phyloP scores from a whole-genome alignment of 2,329 filamentous ascomycete species.

The Venturia asperata region DNA sequence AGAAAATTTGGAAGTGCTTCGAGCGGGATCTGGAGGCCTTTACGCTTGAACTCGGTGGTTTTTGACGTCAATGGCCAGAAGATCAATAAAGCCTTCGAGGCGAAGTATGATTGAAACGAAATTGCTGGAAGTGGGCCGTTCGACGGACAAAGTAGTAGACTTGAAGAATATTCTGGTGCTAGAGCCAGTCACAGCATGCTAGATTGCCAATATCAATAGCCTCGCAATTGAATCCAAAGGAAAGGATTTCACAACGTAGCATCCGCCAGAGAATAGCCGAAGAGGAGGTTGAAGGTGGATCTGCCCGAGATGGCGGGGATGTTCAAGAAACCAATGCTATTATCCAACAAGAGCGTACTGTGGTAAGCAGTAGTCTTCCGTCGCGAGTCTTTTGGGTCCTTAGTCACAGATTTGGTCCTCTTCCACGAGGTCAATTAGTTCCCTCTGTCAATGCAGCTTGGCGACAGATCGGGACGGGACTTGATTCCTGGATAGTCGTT shows the following conservation, averaged over 20 bases:
- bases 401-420: not conserved
- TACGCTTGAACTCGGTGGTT: not conserved
- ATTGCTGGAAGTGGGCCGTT: not conserved
- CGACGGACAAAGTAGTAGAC: not conserved
- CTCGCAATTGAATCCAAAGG: not conserved
- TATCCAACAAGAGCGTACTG: not conserved
- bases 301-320: slow-evolving; percentile 2
- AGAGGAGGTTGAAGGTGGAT: not conserved
- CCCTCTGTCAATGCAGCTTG: not conserved
- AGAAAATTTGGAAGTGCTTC: not conserved
- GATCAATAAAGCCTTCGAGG: not conserved
- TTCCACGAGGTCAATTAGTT: not conserved
- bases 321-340: not conserved
- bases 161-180: not conserved
- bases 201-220: not conserved
- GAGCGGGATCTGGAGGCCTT: not conserved
- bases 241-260: not conserved
- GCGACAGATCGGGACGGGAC: not conserved
- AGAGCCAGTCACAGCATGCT: not conserved
- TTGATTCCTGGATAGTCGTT: slow-evolving; percentile 1
- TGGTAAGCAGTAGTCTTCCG: not conserved
- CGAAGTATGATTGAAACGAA: not conserved
- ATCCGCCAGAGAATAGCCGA: not conserved
- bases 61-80: no score
- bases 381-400: no score